Evolutionary conservation across 2,329 filamentous ascomycete genomes (phyloP).

Genomic region (Trichoderma brevicompactum): DNA sequence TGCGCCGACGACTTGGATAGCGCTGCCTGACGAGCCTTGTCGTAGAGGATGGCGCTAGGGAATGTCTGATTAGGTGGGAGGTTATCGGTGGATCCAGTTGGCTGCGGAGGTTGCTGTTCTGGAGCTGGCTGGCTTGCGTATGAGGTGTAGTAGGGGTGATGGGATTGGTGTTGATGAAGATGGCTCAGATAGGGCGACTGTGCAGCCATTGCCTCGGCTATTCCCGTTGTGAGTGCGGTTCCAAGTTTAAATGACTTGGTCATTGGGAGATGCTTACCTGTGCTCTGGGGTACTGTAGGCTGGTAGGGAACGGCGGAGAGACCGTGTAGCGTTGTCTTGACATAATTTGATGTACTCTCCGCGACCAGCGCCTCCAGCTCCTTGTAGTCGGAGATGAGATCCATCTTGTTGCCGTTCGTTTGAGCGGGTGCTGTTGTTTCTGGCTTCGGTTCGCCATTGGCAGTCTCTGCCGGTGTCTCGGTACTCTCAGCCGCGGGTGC

Average conservation of each 20-base stretch:
- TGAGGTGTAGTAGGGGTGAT: slow-evolving; percentile 42
- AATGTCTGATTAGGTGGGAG: slow-evolving; percentile 62
- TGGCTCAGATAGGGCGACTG: slow-evolving; percentile 46
- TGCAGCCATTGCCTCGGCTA: slow-evolving; percentile 42
- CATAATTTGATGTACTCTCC: slow-evolving; percentile 51
- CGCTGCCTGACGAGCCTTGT: slow-evolving; percentile 62
- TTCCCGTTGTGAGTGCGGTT: slow-evolving; percentile 24
- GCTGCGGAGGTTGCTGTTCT: slow-evolving; percentile 40
- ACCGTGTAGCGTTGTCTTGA: slow-evolving; percentile 50
- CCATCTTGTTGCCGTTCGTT: slow-evolving; percentile 40
- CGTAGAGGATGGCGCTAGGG: slow-evolving; percentile 60
- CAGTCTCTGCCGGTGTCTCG: slow-evolving; percentile 32
- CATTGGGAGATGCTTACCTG: slow-evolving; percentile 36
- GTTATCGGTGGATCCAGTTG: slow-evolving; percentile 41
- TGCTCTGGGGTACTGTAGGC: slow-evolving; percentile 48
- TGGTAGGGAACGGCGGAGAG: slow-evolving; percentile 50
- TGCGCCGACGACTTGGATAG: slow-evolving; percentile 61
- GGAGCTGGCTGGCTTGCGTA: slow-evolving; percentile 44
- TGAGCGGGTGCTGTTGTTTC: slow-evolving; percentile 34
- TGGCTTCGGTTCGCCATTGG: slow-evolving; percentile 32
- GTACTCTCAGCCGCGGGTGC: slow-evolving; percentile 31
- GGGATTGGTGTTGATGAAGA: slow-evolving; percentile 45
- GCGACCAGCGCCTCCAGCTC: slow-evolving; percentile 51
- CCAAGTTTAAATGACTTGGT: neutral
- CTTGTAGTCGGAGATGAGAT: slow-evolving; percentile 47